These are phyloP conservation scores for Yamadazyma sp. DNA, from an alignment of 805 yeast genomes.

Conservation along the genomic window DNA sequence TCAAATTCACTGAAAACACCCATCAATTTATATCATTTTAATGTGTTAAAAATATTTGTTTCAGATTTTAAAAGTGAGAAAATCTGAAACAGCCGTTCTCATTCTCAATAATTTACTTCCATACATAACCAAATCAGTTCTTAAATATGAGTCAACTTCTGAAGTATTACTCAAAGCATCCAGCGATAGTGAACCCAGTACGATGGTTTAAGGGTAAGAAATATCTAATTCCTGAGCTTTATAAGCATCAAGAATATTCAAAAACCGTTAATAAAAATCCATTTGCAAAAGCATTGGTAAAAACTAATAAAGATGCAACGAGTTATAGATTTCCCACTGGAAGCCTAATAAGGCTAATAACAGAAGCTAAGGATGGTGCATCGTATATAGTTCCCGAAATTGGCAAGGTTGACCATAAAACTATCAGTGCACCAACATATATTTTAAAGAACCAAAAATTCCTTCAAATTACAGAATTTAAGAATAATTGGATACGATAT, in stretches of 20 bases:
- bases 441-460: conserved; percentile 21
- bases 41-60: too few species aligned
- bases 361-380: background rate
- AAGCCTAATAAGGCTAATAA: conserved; percentile 14
- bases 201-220: conserved; percentile 23
- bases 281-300: conserved; percentile 21
- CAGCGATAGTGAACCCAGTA: conserved; percentile 28
- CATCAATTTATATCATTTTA: too few species aligned
- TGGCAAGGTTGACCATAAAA: conserved; percentile 5
- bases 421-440: conserved; percentile 20
- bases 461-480: conserved; percentile 15
- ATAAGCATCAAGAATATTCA: conserved; percentile 13
- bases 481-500: conserved; percentile 19
- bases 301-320: conserved; percentile 25
- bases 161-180: conserved; percentile 22
- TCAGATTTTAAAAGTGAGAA: too few species aligned
- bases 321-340: conserved; percentile 27
- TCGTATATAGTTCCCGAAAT: conserved; percentile 12
- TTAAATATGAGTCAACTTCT: background rate
- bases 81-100: too few species aligned
- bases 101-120: too few species aligned
- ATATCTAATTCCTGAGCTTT: conserved; percentile 19
- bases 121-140: too few species aligned
- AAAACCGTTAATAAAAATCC: conserved; percentile 22
- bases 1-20: too few species aligned